Evolutionary conservation across 2,329 filamentous ascomycete species (phyloP).

Genomic region (Cadophora sp.): DNA sequence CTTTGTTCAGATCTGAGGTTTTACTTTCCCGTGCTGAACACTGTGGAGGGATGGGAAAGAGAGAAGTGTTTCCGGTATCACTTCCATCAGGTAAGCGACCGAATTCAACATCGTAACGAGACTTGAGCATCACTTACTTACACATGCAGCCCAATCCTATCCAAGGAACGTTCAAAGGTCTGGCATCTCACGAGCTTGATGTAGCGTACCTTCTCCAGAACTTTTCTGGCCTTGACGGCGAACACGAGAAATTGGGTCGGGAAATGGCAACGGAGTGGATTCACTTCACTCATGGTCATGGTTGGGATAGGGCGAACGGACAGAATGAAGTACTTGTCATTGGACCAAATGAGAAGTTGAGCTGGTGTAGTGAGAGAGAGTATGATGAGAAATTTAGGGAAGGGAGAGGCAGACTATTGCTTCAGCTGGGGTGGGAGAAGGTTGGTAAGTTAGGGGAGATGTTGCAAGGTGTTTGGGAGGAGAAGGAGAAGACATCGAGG

Average conservation of each 20-base stretch:
- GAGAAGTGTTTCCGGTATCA: slow-evolving; percentile 22
- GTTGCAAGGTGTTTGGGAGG: slow-evolving; percentile 28
- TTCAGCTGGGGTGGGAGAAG: slow-evolving; percentile 29
- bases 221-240: neutral
- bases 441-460: slow-evolving; percentile 30
- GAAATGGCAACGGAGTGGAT: slow-evolving; percentile 25
- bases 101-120: too few species aligned
- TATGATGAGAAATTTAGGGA: slow-evolving; percentile 23
- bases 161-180: slow-evolving; percentile 13
- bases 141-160: slow-evolving; percentile 24
- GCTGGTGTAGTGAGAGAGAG: neutral
- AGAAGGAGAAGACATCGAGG: neutral
- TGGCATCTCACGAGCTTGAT: slow-evolving; percentile 32
- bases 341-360: slow-evolving; percentile 24
- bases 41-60: slow-evolving; percentile 17
- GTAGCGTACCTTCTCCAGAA: slow-evolving; percentile 29
- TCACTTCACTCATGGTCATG: slow-evolving; percentile 22
- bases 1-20: slow-evolving; percentile 31
- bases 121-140: too few species aligned
- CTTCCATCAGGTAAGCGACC: slow-evolving; percentile 24
- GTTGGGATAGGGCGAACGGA: slow-evolving; percentile 11
- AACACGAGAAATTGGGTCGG: slow-evolving; percentile 17
- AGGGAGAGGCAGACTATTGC: slow-evolving; percentile 23
- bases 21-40: slow-evolving; percentile 21
- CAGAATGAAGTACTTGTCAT: slow-evolving; percentile 22